A percentile compares a stretch with the other conserved stretches of the same genome.
phyloP scores from a whole-genome alignment of 2,329 filamentous ascomycete species.

The Emergomyces orientalis region DNA sequence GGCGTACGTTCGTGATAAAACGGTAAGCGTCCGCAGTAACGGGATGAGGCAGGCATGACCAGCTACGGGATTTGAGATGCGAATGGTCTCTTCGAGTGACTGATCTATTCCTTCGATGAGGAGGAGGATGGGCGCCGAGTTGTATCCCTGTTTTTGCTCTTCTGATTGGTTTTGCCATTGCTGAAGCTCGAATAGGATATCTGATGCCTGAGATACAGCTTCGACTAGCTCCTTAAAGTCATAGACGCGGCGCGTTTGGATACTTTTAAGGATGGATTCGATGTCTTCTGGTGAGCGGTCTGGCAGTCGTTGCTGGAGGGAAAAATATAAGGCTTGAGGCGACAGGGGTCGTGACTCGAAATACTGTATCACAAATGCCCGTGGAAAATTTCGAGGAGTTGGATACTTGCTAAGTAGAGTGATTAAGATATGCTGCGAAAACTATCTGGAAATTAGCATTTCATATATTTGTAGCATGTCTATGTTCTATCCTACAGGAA shows the following conservation, averaged over 20 bases:
- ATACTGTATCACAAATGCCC: constrained; percentile 15
- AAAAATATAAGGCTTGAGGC: constrained; percentile 3
- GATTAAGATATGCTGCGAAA: constrained; percentile 5
- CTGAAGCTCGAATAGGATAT: constrained; percentile 11
- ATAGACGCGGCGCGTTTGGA: constrained; percentile 14
- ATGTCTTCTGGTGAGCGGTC: constrained; percentile 5
- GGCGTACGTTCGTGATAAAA: constrained; percentile 24
- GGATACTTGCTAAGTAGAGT: constrained; percentile 2
- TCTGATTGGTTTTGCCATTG: background rate
- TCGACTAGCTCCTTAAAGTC: constrained; percentile 15
- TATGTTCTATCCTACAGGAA: background rate
- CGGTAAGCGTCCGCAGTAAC: constrained; percentile 27
- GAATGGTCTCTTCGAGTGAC: constrained; percentile 29
- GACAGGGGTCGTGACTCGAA: constrained; percentile 9
- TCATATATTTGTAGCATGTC: background rate
- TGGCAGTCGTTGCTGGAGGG: constrained; percentile 12
- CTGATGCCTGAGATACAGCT: constrained; percentile 13
- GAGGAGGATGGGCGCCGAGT: constrained; percentile 17
- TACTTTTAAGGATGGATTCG: constrained; percentile 9
- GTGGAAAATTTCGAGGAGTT: background rate
- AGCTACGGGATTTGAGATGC: constrained; percentile 29
- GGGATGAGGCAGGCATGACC: constrained; percentile 28
- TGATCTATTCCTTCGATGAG: constrained; percentile 32
- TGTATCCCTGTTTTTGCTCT: background rate
- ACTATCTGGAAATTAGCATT: background rate